A percentile compares a stretch with the other conserved stretches of the same genome.
Conservation (phyloP, 306 rosid species). For the Delonix regia region DNA sequence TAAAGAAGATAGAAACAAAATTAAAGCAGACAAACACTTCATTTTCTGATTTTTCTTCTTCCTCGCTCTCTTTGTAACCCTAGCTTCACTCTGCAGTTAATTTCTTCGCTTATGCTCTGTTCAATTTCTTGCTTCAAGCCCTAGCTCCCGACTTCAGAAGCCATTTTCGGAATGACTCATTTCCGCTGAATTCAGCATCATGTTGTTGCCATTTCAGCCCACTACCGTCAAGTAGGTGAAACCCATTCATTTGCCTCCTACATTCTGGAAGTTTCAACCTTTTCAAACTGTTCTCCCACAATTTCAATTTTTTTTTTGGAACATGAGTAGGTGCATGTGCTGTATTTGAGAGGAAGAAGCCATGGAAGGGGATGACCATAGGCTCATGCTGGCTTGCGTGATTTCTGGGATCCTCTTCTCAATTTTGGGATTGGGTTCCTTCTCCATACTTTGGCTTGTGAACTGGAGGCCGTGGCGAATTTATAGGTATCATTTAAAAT, state of each 20-base stretch:
- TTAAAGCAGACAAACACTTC: slow-evolving; percentile 50
- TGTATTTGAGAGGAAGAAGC: slow-evolving; percentile 49
- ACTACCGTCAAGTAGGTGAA: slow-evolving; percentile 46
- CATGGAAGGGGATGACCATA: slow-evolving; percentile 84
- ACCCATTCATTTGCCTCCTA: slow-evolving; percentile 17
- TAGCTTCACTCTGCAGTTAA: slow-evolving; percentile 28
- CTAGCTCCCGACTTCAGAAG: slow-evolving; percentile 51
- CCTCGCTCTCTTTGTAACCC: slow-evolving; percentile 42
- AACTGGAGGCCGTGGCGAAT: slow-evolving; percentile 99
- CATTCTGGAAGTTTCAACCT: slow-evolving; percentile 16
- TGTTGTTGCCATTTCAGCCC: slow-evolving; percentile 53
- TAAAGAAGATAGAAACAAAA: slow-evolving; percentile 37
- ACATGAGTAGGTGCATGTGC: slow-evolving; percentile 67
- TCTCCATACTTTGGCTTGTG: slow-evolving; percentile 88
- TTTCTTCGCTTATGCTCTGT: slow-evolving; percentile 30
- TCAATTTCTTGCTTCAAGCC: slow-evolving; percentile 32
- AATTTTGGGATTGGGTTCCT: slow-evolving; percentile 76
- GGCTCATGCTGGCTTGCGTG: slow-evolving; percentile 72
- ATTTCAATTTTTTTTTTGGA: slow-evolving; percentile 8
- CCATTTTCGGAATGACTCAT: slow-evolving; percentile 38
- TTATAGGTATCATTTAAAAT: slow-evolving; percentile 62
- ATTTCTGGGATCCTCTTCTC: slow-evolving; percentile 90
- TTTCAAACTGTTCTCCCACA: slow-evolving; percentile 12
- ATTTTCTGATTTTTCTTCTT: slow-evolving; percentile 32
- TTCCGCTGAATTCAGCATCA: slow-evolving; percentile 55